Conservation (phyloP, 2,329 filamentous ascomycete genomes). For the Chaetomiaceae sp. region DNA sequence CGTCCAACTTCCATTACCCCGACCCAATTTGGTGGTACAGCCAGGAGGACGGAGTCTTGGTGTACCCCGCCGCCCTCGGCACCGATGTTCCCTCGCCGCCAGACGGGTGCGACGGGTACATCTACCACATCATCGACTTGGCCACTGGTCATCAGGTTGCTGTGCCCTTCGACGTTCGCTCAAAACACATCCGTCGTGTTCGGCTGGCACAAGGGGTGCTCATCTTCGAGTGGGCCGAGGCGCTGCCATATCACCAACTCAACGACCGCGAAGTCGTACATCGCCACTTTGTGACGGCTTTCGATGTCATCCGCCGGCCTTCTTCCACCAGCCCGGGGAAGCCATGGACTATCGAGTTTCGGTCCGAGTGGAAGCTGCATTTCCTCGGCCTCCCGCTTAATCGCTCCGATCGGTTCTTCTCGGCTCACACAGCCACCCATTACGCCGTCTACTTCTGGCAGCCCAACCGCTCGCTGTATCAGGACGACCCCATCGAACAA, state of each 20-base stretch:
- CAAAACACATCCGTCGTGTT: constrained; percentile 50
- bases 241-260: constrained; percentile 45
- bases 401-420: constrained; percentile 58
- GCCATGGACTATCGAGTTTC: constrained; percentile 44
- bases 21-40: constrained; percentile 53
- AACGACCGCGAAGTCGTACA: constrained; percentile 49
- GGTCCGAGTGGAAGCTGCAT: constrained; percentile 59
- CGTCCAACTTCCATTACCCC: constrained; percentile 40
- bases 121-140: constrained; percentile 49
- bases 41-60: constrained; percentile 48
- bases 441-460: constrained; percentile 62
- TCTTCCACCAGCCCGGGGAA: not conserved
- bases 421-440: constrained; percentile 53
- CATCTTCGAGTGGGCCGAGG: constrained; percentile 61
- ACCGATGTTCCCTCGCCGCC: not conserved
- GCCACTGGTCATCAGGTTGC: constrained; percentile 37
- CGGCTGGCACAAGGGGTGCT: constrained; percentile 51
- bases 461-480: constrained; percentile 50
- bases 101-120: constrained; percentile 7
- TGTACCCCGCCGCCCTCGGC: constrained; percentile 41
- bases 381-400: constrained; percentile 52
- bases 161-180: constrained; percentile 48
- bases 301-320: constrained; percentile 39
- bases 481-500: constrained; percentile 54
- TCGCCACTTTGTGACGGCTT: constrained; percentile 57